Evolutionary conservation across 1,284 basidiomycete genomes (phyloP).

Genomic region (Malassezia obtusa): DNA sequence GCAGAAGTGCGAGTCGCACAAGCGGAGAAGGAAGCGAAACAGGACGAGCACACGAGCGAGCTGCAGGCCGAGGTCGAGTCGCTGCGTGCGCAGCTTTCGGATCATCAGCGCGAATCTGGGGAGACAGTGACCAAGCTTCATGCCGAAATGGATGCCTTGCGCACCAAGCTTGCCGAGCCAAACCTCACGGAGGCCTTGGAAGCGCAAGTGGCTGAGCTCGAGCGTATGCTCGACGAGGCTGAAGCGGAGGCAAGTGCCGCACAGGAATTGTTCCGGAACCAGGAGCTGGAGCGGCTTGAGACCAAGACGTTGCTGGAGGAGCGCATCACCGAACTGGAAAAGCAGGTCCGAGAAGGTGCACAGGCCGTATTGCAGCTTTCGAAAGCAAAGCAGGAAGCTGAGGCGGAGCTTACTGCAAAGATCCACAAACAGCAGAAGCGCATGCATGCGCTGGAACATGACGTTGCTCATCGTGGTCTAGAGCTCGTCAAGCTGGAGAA

Average conservation of each 20-base stretch:
- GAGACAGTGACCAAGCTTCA: background rate
- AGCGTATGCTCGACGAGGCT: background rate
- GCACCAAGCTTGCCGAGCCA: background rate
- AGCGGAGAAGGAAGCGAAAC: background rate
- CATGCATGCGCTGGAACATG: constrained; percentile 17
- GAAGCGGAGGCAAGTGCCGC: background rate
- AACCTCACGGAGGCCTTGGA: background rate
- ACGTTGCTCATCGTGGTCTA: constrained; percentile 19
- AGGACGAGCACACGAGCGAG: background rate
- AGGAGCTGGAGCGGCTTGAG: background rate
- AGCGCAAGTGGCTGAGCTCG: constrained; percentile 2
- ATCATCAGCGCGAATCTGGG: no score
- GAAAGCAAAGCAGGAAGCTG: constrained; percentile 2
- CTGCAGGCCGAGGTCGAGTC: background rate
- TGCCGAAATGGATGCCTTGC: background rate
- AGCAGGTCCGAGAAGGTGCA: background rate
- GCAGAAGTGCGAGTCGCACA: constrained; percentile 8
- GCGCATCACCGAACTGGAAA: background rate
- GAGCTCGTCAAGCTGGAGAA: constrained; percentile 22
- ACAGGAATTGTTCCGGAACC: background rate
- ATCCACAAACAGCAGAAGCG: constrained; percentile 6
- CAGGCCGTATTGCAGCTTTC: background rate
- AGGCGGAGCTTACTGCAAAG: constrained; percentile 4
- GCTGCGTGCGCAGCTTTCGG: background rate
- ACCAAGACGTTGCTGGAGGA: background rate